Base-by-base conservation (phyloP, 139 green algal genomes). In the Dunaliella primolecta region DNA sequence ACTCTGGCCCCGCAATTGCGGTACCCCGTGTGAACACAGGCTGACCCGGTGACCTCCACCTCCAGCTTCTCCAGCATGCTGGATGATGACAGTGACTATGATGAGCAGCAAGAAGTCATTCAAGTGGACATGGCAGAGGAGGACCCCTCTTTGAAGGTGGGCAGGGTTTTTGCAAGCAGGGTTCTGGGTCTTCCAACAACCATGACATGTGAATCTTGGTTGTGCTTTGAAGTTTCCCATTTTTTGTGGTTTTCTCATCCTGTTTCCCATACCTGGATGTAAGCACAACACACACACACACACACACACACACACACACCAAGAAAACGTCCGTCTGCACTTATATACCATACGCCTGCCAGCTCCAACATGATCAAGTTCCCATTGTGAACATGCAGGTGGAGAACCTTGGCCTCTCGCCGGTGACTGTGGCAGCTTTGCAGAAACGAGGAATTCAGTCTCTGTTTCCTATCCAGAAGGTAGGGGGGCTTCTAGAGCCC, bases 401-500 rank as follows among this genome's bases (percentile, higher is more conserved):
- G 29, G 84, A 80, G 46, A 96, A 96, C 88, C 94, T 93, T 72
- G 94, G 94, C 21, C 89, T 98, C 38, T 94, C 82, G 7, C 81
- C 90, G 0, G 83, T 83, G 29, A 96, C 92, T 3, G 86, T 96
- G 1, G 78, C 90, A 3, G 94, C 95, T 0, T 86, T 98, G 70
- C 84, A 95, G 35, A 84, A 85, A 34, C 87, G 91, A 24, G 93
- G 94, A 87, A 96, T 98, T 83, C 83, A 74, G 2, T 76, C 90
- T 11, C 88, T 98, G 33, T 98, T 98, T 84, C 87, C 94, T 78
- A 96, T 98, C 85, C 95, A 98, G 89, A 93, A 86, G 74, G 31
- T n/a, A n/a, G 46, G 46, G 46, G 15, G 7, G 46, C 46, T 64
- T 64, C 46, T 64, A 15, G 46, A 15, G 7, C 46, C 15, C 15